These are phyloP conservation scores for Coriaria nepalensis DNA, from an alignment of 306 rosid species.

Conservation along the genomic window DNA sequence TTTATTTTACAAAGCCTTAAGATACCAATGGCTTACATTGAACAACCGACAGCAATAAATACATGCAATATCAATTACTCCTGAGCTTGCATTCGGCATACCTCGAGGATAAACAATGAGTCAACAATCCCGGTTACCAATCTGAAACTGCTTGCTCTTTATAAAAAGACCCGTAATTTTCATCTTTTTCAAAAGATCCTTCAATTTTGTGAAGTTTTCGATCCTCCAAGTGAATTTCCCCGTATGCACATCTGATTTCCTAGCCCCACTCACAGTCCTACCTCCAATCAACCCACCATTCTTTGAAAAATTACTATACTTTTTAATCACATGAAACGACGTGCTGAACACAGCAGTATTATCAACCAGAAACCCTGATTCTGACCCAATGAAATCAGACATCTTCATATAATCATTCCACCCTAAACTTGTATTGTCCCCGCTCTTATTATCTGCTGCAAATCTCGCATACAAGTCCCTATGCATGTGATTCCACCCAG, in stretches of 20 bases:
- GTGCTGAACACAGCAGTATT: conserved; percentile 87
- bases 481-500: conserved; percentile 86
- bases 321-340: conserved; percentile 93
- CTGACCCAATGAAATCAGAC: conserved; percentile 71
- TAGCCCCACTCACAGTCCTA: conserved; percentile 61
- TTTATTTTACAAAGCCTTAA: too few relatives aligned
- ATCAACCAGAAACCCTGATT: conserved; percentile 67
- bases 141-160: conserved; percentile 95
- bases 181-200: conserved; percentile 93
- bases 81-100: conserved; percentile 17
- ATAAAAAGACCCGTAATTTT: conserved; percentile 95
- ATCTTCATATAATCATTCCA: conserved; percentile 99
- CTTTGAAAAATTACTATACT: conserved; percentile 81
- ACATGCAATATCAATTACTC: not conserved
- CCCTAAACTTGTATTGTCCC: conserved; percentile 97
- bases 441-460: conserved; percentile 94
- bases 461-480: conserved; percentile 95
- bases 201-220: conserved; percentile 83
- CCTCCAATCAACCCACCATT: conserved; percentile 64
- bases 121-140: conserved; percentile 94
- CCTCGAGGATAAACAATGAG: conserved; percentile 99
- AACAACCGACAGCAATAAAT: too few relatives aligned
- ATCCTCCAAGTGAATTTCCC: conserved; percentile 98
- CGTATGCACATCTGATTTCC: conserved; percentile 87
- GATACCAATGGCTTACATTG: too few relatives aligned